Conservation (phyloP, 495 filamentous ascomycete genomes). For the Hapsidospora chrysogenum region DNA sequence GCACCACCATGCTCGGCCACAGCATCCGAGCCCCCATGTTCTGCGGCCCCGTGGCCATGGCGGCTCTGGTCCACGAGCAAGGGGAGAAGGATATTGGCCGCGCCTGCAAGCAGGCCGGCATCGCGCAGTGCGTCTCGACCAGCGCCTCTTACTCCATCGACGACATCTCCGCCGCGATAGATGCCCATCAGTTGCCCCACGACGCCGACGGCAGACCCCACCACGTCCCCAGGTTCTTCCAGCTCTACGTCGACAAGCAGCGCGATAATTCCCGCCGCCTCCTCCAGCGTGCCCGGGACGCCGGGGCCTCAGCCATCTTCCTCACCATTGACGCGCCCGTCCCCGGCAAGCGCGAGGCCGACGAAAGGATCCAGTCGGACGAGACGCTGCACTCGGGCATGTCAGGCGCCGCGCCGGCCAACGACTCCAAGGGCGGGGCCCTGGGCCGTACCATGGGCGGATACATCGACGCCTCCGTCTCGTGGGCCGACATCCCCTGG, state of each 20-base stretch:
- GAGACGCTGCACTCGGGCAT: conserved; percentile 8
- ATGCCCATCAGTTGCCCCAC: no score
- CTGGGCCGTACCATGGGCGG: conserved; percentile 45
- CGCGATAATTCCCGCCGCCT: conserved; percentile 41
- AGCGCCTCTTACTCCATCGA: conserved; percentile 50
- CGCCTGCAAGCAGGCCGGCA: conserved; percentile 32
- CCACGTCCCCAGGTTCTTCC: conserved; percentile 22
- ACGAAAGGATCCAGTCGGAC: conserved; percentile 34
- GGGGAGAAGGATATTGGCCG: conserved; percentile 56
- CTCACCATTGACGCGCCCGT: conserved; percentile 43
- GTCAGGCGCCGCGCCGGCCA: conserved; percentile 34
- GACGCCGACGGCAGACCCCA: conserved; percentile 8
- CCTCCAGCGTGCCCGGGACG: conserved; percentile 36
- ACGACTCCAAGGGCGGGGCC: conserved; percentile 49
- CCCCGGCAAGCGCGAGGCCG: conserved; percentile 35
- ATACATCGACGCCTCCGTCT: conserved; percentile 49
- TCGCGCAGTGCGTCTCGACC: conserved; percentile 46
- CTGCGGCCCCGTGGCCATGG: conserved; percentile 60
- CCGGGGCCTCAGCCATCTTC: conserved; percentile 39
- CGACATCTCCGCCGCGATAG: conserved; percentile 38
- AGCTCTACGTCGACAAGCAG: conserved; percentile 59
- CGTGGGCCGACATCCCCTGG: conserved; percentile 50
- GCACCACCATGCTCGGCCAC: conserved; percentile 44
- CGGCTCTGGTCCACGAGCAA: conserved; percentile 48
- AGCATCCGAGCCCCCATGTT: conserved; percentile 46